Percentiles rank a stretch among this genome's conserved stretches.
phyloP scores from a whole-genome alignment of 768 basidiomycete species.

The Leccinum imitatum region DNA sequence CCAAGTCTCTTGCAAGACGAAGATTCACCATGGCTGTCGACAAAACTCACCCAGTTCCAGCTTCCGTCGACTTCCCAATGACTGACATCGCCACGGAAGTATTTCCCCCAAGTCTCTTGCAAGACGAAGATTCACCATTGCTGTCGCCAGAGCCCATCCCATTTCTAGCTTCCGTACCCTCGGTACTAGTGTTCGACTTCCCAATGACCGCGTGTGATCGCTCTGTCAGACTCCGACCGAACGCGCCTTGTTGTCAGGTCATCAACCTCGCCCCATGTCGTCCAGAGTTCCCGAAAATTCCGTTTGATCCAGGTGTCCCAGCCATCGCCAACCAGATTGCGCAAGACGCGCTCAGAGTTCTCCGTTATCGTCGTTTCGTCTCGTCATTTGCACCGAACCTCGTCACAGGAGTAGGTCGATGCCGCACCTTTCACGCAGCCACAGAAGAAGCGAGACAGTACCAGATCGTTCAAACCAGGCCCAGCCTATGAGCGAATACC shows the following conservation, averaged over 20 bases:
- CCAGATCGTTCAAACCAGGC: conserved; percentile 1
- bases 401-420: neutral
- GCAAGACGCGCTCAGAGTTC: neutral
- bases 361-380: conserved; percentile 2
- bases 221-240: neutral
- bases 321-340: neutral
- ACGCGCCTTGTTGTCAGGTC: neutral
- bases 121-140: neutral
- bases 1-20: neutral
- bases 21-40: neutral
- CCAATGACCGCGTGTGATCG: neutral
- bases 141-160: neutral
- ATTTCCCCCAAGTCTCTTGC: neutral
- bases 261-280: neutral
- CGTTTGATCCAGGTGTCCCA: neutral
- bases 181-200: neutral
- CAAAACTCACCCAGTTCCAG: neutral
- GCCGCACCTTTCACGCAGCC: neutral
- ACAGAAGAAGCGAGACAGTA: neutral
- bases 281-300: conserved; percentile 6
- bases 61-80: neutral
- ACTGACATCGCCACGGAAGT: neutral
- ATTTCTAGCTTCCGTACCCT: neutral
- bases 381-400: neutral
- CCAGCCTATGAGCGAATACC: neutral